phyloP scores from a whole-genome alignment of 768 basidiomycete species.

The Zangia roseola region DNA sequence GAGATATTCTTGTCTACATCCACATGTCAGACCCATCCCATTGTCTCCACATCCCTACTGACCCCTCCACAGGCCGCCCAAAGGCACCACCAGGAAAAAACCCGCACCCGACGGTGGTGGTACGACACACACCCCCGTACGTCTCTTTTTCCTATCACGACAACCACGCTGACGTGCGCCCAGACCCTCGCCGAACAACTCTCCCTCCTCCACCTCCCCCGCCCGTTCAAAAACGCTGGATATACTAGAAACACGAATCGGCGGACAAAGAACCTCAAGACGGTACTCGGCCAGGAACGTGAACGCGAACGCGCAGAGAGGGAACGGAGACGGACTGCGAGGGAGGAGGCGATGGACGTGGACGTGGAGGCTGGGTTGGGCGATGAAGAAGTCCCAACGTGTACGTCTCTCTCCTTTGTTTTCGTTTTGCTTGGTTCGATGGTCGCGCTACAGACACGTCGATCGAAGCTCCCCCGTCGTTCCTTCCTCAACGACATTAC shows the following conservation, averaged over 20 bases:
- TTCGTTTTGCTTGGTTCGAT: too few species aligned
- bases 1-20: too few species aligned
- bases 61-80: conserved; percentile 25
- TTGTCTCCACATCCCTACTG: too few species aligned
- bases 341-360: conserved; percentile 56
- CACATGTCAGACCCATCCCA: too few species aligned
- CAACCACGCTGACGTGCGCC: too few species aligned
- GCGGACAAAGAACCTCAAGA: conserved; percentile 77
- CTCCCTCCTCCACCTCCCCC: conserved; percentile 65
- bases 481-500: conserved; percentile 72
- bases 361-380: conserved; percentile 35
- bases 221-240: conserved; percentile 75
- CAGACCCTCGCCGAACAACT: conserved; percentile 74
- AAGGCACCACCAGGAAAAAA: conserved; percentile 24
- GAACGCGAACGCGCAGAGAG: conserved; percentile 72
- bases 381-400: conserved; percentile 68
- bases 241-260: conserved; percentile 71
- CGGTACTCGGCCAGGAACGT: conserved; percentile 73
- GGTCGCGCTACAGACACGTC: conserved; percentile 53
- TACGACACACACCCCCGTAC: conserved; percentile 19
- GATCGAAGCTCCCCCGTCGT: conserved; percentile 82
- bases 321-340: conserved; percentile 53
- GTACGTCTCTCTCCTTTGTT: conserved; percentile 43
- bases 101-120: conserved; percentile 4
- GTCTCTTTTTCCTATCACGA: too few species aligned